Conservation (phyloP, 352 stramenopile genomes). For the Globisporangium parvum region DNA sequence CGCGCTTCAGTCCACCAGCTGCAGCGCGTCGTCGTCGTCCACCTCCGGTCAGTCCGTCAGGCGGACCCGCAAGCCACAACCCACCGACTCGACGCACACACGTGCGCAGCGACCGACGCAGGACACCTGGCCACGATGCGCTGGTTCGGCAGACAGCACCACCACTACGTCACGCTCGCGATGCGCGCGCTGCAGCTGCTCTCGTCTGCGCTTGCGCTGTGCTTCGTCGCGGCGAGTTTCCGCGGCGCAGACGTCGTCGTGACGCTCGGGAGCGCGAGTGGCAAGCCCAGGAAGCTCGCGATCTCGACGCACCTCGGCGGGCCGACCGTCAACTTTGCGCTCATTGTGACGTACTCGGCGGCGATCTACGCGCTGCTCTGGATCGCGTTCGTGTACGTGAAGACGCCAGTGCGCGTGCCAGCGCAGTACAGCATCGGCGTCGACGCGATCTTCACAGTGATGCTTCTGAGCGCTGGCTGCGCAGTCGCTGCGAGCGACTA, state of each 20-base stretch:
- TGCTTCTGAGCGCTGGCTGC: constrained; percentile 59
- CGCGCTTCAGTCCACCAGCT: neutral
- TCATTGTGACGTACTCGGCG: constrained; percentile 56
- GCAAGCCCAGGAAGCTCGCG: constrained; percentile 24
- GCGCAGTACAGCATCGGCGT: constrained; percentile 40
- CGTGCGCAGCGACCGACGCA: no score
- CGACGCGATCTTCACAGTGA: constrained; percentile 61
- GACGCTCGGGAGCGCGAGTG: neutral
- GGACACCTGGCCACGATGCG: constrained; percentile 9
- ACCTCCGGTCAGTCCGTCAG: no score
- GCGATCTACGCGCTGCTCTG: constrained; percentile 44
- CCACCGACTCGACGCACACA: constrained; percentile 2
- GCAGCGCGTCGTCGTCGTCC: no score
- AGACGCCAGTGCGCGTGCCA: constrained; percentile 23
- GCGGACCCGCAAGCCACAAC: no score
- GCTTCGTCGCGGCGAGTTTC: constrained; percentile 46
- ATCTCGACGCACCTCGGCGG: constrained; percentile 56
- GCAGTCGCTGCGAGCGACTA: constrained; percentile 62
- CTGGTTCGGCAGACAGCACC: constrained; percentile 29
- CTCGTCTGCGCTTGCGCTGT: constrained; percentile 37
- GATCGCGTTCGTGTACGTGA: constrained; percentile 37
- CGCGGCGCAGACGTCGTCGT: constrained; percentile 23
- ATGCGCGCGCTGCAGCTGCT: constrained; percentile 50
- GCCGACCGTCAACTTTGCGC: constrained; percentile 47
- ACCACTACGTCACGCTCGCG: constrained; percentile 35